Evolutionary conservation across 2,329 filamentous ascomycete species (phyloP), one percentile per base, ranked within the genome.

Genomic region (Triangularia setosa): DNA sequence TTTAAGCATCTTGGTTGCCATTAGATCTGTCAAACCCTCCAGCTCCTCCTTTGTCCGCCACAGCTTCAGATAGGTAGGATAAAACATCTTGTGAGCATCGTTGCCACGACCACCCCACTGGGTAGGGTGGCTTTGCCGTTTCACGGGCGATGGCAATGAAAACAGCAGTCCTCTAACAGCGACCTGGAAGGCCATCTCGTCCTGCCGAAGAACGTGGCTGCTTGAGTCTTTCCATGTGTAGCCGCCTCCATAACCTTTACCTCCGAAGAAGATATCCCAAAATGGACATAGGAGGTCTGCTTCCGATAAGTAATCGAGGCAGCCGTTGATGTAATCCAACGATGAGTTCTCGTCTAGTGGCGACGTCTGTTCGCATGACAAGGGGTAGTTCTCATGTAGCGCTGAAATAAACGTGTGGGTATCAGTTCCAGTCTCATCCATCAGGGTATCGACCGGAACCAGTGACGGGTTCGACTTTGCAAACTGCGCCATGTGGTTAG

Each of bases 401-500:
- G 93, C 91, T 4, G 92, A 91, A 58, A 97, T 86, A 72, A 97
- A 97, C 0, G 93, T 97, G 64, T 91, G 87, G 0, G 90, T 92
- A 72, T 99, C 95, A 0, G 95, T 97, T 1, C 95, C 95, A 0
- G 91, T 93, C 78, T 97, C 94, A 72, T 97, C 92, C 24, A 97
- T 89, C n/a, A 99, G 82, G 1, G 85, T 83, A 68, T 97, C 90
- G 6, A 91, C 84, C 6, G 80, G 79, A 1, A 93, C 88, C 67
- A 90, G 83, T 0, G 89, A 89, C 35, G 79, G 79, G 69, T 85
- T 88, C 0, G 84, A 85, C 4, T 89, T 81, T 5, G 84, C 81
- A 68, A 83, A 76, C 11, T 85, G 81, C 3, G 81, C 79, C 35
- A 91, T 75, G 73, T 87, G 84, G n/a, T 75, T 70, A 4, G 89